Percentiles rank a stretch among this genome's conserved stretches.
Conservation (phyloP, 75 land plant species). For the Picea sitchensis region DNA sequence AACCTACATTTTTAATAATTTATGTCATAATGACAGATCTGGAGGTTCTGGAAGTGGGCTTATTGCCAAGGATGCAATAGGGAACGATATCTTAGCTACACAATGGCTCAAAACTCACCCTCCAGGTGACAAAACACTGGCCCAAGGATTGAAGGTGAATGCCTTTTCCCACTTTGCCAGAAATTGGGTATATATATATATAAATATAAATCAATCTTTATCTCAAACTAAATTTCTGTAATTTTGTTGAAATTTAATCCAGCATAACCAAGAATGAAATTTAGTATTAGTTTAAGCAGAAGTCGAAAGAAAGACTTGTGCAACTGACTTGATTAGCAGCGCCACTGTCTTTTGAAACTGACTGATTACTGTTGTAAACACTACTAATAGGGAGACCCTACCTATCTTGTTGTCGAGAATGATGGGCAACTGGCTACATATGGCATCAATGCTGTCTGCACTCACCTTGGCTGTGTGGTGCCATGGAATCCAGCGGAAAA, state of each 20-base stretch:
- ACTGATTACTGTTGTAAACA: too few species aligned
- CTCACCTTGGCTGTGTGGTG: constrained; percentile 98
- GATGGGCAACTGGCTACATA: constrained; percentile 86
- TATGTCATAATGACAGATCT: constrained; percentile 24
- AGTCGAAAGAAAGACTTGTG: too few species aligned
- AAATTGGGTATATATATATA: too few species aligned
- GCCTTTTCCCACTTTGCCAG: background rate
- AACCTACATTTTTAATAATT: background rate
- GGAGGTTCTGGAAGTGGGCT: constrained; percentile 74
- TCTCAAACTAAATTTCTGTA: too few species aligned
- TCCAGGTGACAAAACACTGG: constrained; percentile 83
- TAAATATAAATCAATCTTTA: too few species aligned
- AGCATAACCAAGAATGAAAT: too few species aligned
- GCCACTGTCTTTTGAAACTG: too few species aligned
- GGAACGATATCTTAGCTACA: constrained; percentile 72
- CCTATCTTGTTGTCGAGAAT: constrained; percentile 94
- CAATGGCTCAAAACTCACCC: constrained; percentile 86
- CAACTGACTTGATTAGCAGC: background rate
- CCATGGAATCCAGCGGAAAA: constrained; percentile 94
- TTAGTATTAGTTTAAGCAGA: too few species aligned
- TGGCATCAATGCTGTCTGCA: constrained; percentile 96
- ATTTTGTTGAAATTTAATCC: too few species aligned
- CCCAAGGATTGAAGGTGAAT: constrained; percentile 89
- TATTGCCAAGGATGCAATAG: constrained; percentile 89
- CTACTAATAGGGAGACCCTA: constrained; percentile 87